phyloP scores from a whole-genome alignment of 2,329 filamentous ascomycete genomes.

The Byssoonygena ceratinophila region DNA sequence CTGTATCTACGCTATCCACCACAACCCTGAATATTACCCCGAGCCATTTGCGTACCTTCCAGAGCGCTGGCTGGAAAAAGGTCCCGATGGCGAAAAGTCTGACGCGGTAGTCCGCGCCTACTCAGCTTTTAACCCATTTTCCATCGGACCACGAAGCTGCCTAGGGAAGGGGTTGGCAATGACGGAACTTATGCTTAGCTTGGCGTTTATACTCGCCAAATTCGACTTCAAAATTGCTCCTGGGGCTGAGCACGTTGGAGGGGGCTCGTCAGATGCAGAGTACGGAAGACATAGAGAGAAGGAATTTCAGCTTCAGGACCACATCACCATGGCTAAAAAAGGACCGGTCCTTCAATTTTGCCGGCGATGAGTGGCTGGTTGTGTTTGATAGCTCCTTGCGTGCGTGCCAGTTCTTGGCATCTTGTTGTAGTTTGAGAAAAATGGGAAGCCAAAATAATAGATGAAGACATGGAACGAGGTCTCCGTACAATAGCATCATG shows the following conservation, averaged over 20 bases:
- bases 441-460: too few species aligned
- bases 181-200: slow-evolving; percentile 33
- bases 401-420: too few species aligned
- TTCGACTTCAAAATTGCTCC: slow-evolving; percentile 27
- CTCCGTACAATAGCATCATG: too few species aligned
- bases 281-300: slow-evolving; percentile 9
- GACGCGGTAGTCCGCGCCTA: slow-evolving; percentile 34
- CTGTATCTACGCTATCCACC: slow-evolving; percentile 26
- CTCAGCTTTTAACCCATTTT: slow-evolving; percentile 31
- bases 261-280: neutral
- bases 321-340: slow-evolving; percentile 20
- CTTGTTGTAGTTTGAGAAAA: too few species aligned
- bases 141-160: slow-evolving; percentile 34
- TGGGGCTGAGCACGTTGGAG: neutral
- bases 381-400: too few species aligned
- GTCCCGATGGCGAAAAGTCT: neutral
- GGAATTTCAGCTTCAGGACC: slow-evolving; percentile 11
- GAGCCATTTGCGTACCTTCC: slow-evolving; percentile 25
- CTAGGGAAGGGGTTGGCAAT: slow-evolving; percentile 37
- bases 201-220: slow-evolving; percentile 31
- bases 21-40: slow-evolving; percentile 25
- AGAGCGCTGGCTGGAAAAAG: slow-evolving; percentile 27
- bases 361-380: too few species aligned
- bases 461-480: too few species aligned
- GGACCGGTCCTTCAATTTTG: slow-evolving; percentile 19